A percentile compares a stretch with the other conserved stretches of the same genome.
Evolutionary conservation across 768 basidiomycete species (phyloP).

Genomic region (Leccinum variicolor): DNA sequence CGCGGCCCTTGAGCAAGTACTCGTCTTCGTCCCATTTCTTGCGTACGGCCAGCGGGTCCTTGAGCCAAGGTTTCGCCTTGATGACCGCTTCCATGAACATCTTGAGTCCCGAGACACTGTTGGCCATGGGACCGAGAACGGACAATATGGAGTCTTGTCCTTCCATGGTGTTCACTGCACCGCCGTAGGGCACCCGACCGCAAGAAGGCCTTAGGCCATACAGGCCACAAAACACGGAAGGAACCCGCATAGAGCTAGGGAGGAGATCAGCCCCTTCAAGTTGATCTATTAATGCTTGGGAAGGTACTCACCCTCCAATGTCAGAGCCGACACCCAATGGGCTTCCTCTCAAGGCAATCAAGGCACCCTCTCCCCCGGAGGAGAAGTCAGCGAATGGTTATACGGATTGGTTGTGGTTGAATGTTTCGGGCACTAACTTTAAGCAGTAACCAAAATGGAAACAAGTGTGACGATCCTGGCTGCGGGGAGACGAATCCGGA

Average conservation of each 20-base stretch:
- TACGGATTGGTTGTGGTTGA: constrained; percentile 70
- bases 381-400: too few species aligned
- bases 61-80: constrained; percentile 58
- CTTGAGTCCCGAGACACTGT: constrained; percentile 58
- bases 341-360: constrained; percentile 49
- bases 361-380: constrained; percentile 85
- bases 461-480: too few species aligned
- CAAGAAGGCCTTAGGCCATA: constrained; percentile 73
- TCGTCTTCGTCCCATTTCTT: constrained; percentile 61
- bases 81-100: constrained; percentile 63
- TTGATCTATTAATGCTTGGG: background rate
- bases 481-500: background rate
- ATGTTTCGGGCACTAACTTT: constrained; percentile 80
- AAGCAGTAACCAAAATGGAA: background rate
- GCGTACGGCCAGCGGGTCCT: constrained; percentile 55
- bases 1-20: constrained; percentile 57
- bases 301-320: constrained; percentile 60
- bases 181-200: constrained; percentile 67
- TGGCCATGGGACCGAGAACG: constrained; percentile 70
- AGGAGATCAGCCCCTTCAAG: background rate
- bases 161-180: constrained; percentile 58
- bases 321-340: constrained; percentile 73
- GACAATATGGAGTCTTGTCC: constrained; percentile 72
- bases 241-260: constrained; percentile 68
- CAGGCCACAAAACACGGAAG: constrained; percentile 60